These are phyloP conservation scores for Saksenaea oblongispora DNA, from an alignment of 371 early-diverging fungal genomes.

Conservation along the genomic window DNA sequence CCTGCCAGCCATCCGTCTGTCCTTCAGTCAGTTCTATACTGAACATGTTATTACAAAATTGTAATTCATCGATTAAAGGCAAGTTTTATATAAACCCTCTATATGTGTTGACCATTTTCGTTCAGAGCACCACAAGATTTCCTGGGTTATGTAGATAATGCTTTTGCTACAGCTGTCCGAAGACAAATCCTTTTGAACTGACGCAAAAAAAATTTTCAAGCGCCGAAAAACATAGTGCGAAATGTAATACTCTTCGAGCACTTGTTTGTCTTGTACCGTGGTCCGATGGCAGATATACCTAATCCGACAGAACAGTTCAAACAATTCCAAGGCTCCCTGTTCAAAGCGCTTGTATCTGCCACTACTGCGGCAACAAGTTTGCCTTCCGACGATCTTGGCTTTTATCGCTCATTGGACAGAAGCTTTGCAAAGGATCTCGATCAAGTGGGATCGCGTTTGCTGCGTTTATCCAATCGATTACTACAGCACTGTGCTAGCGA, in stretches of 20 bases:
- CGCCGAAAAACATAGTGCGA: neutral
- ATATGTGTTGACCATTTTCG: too few species aligned
- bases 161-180: too few species aligned
- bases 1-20: too few species aligned
- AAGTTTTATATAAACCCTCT: too few species aligned
- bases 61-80: too few species aligned
- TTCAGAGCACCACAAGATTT: too few species aligned
- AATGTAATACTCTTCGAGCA: neutral
- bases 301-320: conserved; percentile 58
- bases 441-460: conserved; percentile 47
- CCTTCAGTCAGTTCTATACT: too few species aligned
- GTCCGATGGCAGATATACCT: conserved; percentile 17
- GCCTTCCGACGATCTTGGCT: conserved; percentile 65
- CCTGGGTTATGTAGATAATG: too few species aligned
- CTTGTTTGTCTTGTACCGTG: neutral
- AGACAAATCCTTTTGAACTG: too few species aligned
- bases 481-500: conserved; percentile 48
- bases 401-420: conserved; percentile 69
- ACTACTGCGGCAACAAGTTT: conserved; percentile 68
- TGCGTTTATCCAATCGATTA: conserved; percentile 62
- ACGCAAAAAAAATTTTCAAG: neutral
- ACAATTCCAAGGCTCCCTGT: conserved; percentile 55
- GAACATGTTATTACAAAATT: too few species aligned
- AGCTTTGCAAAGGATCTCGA: conserved; percentile 60
- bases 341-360: conserved; percentile 61